Evolutionary conservation across 2,329 filamentous ascomycete genomes (phyloP).

Genomic region (Fusarium piperis): DNA sequence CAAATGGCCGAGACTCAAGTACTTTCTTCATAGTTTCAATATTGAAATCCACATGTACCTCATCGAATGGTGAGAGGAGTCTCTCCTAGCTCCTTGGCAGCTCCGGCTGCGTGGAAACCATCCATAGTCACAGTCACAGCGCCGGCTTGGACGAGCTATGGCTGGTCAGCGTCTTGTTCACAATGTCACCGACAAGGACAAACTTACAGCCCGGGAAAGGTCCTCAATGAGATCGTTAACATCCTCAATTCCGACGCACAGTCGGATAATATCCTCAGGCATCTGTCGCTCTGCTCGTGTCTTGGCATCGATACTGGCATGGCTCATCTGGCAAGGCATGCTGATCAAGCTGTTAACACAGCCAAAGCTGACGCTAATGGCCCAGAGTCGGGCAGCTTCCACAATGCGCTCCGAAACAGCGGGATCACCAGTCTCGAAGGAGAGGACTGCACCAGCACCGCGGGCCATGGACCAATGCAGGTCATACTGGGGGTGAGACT

Average conservation of each 20-base stretch:
- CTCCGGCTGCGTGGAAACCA: constrained; percentile 74
- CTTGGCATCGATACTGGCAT: constrained; percentile 97
- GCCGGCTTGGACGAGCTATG: constrained; percentile 88
- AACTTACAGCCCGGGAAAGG: constrained; percentile 85
- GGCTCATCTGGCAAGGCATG: constrained; percentile 99
- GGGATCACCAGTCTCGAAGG: constrained; percentile 93
- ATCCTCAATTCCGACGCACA: constrained; percentile 98
- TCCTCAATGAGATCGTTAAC: constrained; percentile 92
- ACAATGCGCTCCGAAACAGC: constrained; percentile 90
- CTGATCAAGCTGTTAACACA: constrained; percentile 99
- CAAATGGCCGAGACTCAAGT: background rate
- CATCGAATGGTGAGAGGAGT: constrained; percentile 41
- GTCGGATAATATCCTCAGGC: constrained; percentile 94
- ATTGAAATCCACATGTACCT: background rate
- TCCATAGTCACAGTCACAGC: constrained; percentile 88
- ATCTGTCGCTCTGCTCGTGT: constrained; percentile 88
- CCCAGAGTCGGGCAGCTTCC: constrained; percentile 90
- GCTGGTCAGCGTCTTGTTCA: constrained; percentile 36
- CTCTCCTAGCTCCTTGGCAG: constrained; percentile 46
- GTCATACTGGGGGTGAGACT: constrained; percentile 95
- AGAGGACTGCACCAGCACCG: constrained; percentile 91
- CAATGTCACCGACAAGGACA: background rate
- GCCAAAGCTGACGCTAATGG: constrained; percentile 96
- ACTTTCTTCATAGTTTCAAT: background rate
- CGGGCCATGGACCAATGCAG: constrained; percentile 96